Base-by-base conservation (phyloP, 805 yeast species). In the Blastobotrys peoriensis region DNA sequence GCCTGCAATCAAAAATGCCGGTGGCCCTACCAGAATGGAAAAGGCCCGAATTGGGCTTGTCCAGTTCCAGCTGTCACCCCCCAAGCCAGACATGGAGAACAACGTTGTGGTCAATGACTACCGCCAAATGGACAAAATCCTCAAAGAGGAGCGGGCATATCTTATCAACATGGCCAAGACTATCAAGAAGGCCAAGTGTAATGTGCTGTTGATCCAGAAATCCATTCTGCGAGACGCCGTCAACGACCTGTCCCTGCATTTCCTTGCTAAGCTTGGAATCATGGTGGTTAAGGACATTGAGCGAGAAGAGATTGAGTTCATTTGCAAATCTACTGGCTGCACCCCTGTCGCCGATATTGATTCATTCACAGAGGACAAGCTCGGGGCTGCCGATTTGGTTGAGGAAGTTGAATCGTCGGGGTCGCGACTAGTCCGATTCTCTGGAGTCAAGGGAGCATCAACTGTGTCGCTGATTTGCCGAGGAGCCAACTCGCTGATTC, bases 41-140 rank as follows among this genome's bases (percentile, higher is more conserved):
- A 91, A 89, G 72, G 98, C 98, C 13, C 76, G 75, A 54, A 87
- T 87, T 62, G 98, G 85, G 22, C 76, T 85, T 60, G 78, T 85
- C 60, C 99, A 88, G 71, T 93, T 86, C 72, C 98, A 86, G 73
- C 76, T 88, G 51, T 86, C 96, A 17, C 96, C 97, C 19, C 97
- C 97, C 53, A 88, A 88, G 63, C 97, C 97, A 17, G 97, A 88
- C 62, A 83, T 94, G 83, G 98, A 93, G 70, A 93, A 93, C 66
- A 91, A 89, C 62, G 91, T 93, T 40, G 95, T 93, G 46, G 98
- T 93, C 44, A 93, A 86, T 62, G 99, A 93, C 66, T 93, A 93
- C 71, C 79, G 98, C 67, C 98, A 93, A 68, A 93, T 93, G 99
- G 99, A 93, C 68, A 93, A 91, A 70, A 93, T 93, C 56, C 74